phyloP scores from a whole-genome alignment of 305 asterid species.

The Rubia balearica region DNA sequence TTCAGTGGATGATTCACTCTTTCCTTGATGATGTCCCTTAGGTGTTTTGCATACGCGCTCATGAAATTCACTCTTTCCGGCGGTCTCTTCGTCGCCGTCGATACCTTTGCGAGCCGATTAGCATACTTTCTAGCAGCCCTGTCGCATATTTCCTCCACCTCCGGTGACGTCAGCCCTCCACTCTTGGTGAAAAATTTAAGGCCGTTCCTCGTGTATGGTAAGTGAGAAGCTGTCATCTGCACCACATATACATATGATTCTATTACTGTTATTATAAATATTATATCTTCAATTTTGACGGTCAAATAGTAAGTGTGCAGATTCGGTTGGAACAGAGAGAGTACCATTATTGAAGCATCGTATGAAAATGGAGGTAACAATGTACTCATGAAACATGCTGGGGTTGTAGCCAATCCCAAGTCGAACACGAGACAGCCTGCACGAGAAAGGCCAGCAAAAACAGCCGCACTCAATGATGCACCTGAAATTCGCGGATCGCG shows the following conservation, averaged over 20 bases:
- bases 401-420: conserved; percentile 93
- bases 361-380: conserved; percentile 48
- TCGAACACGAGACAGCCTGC: conserved; percentile 70
- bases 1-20: conserved; percentile 70
- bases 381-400: conserved; percentile 94
- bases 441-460: conserved; percentile 57
- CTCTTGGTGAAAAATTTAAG: conserved; percentile 68
- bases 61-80: conserved; percentile 63
- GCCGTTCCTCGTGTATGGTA: conserved; percentile 88
- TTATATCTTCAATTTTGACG: too few relatives aligned
- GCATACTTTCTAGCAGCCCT: conserved; percentile 67
- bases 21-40: conserved; percentile 58
- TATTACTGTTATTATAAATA: too few relatives aligned
- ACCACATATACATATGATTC: not conserved
- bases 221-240: conserved; percentile 97
- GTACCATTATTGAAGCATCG: conserved; percentile 86
- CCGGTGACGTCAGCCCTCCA: conserved; percentile 72
- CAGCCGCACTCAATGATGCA: conserved; percentile 46
- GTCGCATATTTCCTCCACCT: conserved; percentile 75
- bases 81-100: conserved; percentile 34
- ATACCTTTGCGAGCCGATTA: conserved; percentile 55
- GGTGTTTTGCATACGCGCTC: conserved; percentile 63
- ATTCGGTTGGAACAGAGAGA: too few relatives aligned
- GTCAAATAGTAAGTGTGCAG: too few relatives aligned
- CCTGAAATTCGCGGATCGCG: conserved; percentile 80